Evolutionary conservation across 148 eudicot species (phyloP), one percentile per base, ranked within the genome.

Genomic region (Arctostaphylos glauca): DNA sequence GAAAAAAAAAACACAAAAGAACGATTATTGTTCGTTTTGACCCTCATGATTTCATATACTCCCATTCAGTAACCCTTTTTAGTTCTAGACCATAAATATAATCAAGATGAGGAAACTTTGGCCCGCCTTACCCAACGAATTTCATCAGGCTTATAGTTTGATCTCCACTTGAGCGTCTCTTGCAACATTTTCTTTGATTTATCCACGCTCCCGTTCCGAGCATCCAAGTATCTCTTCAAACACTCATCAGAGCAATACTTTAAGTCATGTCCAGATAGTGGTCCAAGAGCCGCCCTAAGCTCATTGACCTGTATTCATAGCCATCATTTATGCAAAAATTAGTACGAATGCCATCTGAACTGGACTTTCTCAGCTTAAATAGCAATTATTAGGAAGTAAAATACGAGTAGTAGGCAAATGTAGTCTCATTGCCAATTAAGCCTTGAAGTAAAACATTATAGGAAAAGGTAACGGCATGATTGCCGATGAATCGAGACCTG

Each of bases 161-260:
- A 81, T 81, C 95, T 90, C 95, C 95, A 92, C 55, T 82, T 86
- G 23, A 92, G 82, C 0, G 95, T 83, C 53, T 91, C 95, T 78
- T 92, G 88, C 83, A 92, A 54, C 95, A 92, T 91, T 82, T 91
- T 92, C 89, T 88, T 91, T 6, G 95, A 79, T 84, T 92, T 91
- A 18, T 90, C 95, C 15, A 91, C 89, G 73, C 91, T 89, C 93
- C 93, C 89, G 77, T 83, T 91, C 56, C 95, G 84, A 55, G 95
- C 93, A 85, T 89, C 90, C 75, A 92, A 85, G 72, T 89, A 91
- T 79, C 95, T 89, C 84, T 58, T 92, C 80, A 91, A 89, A 81
- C 95, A 91, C 31, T 89, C 88, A 82, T 91, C 93, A 64, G 84
- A 87, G 71, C 93, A 91, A 58, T 83, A 92, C 75, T 80, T 83